phyloP scores from a whole-genome alignment of 1,284 basidiomycete genomes.

The Moniliella sp. region DNA sequence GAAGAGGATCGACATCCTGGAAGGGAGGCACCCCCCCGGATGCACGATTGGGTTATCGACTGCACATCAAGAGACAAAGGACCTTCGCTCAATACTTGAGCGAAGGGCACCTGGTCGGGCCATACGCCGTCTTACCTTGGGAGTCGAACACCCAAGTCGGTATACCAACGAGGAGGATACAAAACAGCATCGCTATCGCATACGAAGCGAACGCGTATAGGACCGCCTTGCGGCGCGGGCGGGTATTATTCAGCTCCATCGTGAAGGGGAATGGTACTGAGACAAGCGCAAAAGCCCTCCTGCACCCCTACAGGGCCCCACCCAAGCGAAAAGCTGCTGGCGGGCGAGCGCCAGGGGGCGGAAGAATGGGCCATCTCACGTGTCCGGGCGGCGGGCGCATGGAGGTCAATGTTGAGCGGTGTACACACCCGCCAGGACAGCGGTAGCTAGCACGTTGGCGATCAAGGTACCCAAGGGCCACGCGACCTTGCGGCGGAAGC shows the following conservation, averaged over 20 bases:
- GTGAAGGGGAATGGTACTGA: constrained; percentile 82
- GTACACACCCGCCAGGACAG: constrained; percentile 10
- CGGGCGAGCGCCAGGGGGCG: constrained; percentile 7
- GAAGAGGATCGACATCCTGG: too few species aligned
- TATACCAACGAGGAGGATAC: constrained; percentile 15
- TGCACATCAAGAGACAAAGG: too few species aligned
- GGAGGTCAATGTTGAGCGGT: constrained; percentile 6
- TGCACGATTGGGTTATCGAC: too few species aligned
- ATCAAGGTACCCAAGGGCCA: constrained; percentile 63
- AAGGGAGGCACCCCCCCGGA: too few species aligned
- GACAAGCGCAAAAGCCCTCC: constrained; percentile 83
- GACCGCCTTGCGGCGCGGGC: constrained; percentile 18
- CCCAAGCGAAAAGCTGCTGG: constrained; percentile 14
- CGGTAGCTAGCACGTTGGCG: constrained; percentile 52
- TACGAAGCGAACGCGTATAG: constrained; percentile 14
- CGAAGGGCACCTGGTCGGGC: too few species aligned
- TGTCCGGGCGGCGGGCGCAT: constrained; percentile 4
- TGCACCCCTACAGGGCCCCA: too few species aligned
- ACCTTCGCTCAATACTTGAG: too few species aligned
- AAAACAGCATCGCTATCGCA: constrained; percentile 9
- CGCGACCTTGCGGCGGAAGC: constrained; percentile 20
- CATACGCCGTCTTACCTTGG: too few species aligned
- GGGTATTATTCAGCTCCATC: constrained; percentile 51
- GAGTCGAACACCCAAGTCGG: too few species aligned
- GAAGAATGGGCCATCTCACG: constrained; percentile 2